phyloP scores from a whole-genome alignment of 805 yeast genomes.

The Lipomyces lipofer region DNA sequence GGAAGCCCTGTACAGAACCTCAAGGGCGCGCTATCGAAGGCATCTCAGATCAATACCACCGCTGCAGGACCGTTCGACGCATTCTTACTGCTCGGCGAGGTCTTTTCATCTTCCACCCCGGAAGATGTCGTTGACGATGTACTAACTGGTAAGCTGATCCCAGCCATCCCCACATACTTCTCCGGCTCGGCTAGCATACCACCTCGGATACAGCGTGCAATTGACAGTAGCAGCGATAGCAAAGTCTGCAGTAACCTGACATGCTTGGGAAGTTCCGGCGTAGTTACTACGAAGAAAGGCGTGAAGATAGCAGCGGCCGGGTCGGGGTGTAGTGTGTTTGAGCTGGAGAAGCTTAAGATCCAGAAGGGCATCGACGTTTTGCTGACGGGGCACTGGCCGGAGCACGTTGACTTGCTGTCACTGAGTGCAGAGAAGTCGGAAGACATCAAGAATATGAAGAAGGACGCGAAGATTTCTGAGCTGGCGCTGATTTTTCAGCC shows the following conservation, averaged over 20 bases:
- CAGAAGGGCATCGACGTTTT: constrained; percentile 30
- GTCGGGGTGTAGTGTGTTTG: constrained; percentile 14
- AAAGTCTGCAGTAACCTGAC: constrained; percentile 15
- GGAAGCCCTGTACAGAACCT: constrained; percentile 19
- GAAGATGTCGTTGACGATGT: constrained; percentile 11
- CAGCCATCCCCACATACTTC: constrained; percentile 23
- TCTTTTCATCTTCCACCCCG: constrained; percentile 11
- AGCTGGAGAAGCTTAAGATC: constrained; percentile 19
- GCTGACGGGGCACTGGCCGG: constrained; percentile 32
- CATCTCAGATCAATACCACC: constrained; percentile 21
- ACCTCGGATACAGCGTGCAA: background rate
- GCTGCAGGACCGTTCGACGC: constrained; percentile 31
- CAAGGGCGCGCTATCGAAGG: constrained; percentile 17
- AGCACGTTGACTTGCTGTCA: constrained; percentile 23
- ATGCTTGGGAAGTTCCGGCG: constrained; percentile 20
- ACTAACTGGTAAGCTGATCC: constrained; percentile 8
- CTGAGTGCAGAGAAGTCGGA: constrained; percentile 10
- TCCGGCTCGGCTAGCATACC: background rate
- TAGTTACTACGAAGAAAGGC: constrained; percentile 17
- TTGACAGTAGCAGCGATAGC: constrained; percentile 7
- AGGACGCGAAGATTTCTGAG: constrained; percentile 15
- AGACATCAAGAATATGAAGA: constrained; percentile 1
- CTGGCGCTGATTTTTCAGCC: constrained; percentile 27
- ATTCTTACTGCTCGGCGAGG: constrained; percentile 23
- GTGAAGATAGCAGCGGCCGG: constrained; percentile 19